These are phyloP conservation scores for Candida sithepensis DNA, from an alignment of 805 yeast species.

Conservation along the genomic window DNA sequence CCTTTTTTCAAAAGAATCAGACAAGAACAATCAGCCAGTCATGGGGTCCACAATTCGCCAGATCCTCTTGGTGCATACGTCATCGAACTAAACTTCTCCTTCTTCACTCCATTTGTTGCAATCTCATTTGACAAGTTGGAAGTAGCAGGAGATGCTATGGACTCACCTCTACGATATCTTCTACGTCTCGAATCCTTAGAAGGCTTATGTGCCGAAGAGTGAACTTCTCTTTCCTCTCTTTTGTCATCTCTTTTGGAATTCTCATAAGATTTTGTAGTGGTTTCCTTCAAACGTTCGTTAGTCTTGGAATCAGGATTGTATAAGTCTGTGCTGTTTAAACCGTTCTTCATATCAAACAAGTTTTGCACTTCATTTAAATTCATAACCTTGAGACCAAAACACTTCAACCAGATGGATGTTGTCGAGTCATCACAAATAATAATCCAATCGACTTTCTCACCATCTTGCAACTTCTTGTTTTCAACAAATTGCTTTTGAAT, in stretches of 20 bases:
- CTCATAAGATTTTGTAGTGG: not conserved
- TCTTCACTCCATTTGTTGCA: slow-evolving; percentile 23
- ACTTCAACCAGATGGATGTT: slow-evolving; percentile 48
- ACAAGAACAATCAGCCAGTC: not conserved
- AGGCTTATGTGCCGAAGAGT: not conserved
- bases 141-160: not conserved
- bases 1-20: no score
- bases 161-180: not conserved
- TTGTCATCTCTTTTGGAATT: not conserved
- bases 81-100: slow-evolving; percentile 43
- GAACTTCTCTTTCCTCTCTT: not conserved
- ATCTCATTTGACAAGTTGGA: not conserved
- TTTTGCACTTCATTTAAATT: slow-evolving; percentile 50
- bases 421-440: slow-evolving; percentile 59
- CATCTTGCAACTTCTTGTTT: slow-evolving; percentile 19
- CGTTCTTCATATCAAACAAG: slow-evolving; percentile 25
- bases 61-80: slow-evolving; percentile 59
- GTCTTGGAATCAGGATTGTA: not conserved
- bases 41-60: slow-evolving; percentile 60
- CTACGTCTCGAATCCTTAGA: not conserved
- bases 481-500: slow-evolving; percentile 49
- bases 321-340: not conserved
- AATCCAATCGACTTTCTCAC: slow-evolving; percentile 41
- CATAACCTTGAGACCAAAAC: slow-evolving; percentile 52
- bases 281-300: slow-evolving; percentile 22